Conservation (phyloP, 768 basidiomycete species). For the Pleurotus salmoneostramineus region DNA sequence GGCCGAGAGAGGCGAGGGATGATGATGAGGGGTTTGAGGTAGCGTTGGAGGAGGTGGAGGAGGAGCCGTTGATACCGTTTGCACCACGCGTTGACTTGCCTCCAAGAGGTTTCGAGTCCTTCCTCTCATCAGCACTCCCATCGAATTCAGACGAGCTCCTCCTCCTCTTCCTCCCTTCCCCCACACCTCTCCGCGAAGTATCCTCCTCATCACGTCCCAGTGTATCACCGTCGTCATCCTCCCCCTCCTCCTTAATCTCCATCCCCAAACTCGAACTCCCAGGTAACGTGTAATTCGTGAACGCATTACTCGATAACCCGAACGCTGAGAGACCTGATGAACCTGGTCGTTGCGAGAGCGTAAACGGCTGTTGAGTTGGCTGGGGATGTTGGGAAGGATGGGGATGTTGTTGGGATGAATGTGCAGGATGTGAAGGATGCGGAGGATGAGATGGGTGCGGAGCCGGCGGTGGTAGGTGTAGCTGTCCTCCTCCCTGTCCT, state of each 20-base stretch:
- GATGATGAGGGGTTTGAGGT: not conserved
- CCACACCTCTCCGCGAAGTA: too few relatives aligned
- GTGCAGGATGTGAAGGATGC: not conserved
- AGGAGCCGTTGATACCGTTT: too few relatives aligned
- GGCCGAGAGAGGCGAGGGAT: not conserved
- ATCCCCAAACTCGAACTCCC: not conserved
- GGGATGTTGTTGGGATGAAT: not conserved
- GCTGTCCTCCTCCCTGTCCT: too few relatives aligned
- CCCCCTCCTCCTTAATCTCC: not conserved
- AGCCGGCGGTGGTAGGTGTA: not conserved
- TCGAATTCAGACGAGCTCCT: too few relatives aligned
- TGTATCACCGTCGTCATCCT: not conserved
- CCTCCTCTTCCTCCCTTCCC: too few relatives aligned
- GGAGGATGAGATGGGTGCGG: not conserved
- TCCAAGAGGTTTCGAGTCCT: too few relatives aligned
- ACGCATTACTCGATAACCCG: not conserved
- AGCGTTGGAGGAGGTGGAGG: not conserved
- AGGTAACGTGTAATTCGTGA: not conserved
- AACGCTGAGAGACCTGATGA: not conserved
- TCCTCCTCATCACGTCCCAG: not conserved
- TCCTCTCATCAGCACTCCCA: too few relatives aligned
- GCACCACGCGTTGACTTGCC: not conserved
- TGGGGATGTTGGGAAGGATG: not conserved
- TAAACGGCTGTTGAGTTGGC: not conserved
- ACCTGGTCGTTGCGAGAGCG: constrained; percentile 1